Conservation (phyloP, 441 rosid species). For the Capsella rubella region DNA sequence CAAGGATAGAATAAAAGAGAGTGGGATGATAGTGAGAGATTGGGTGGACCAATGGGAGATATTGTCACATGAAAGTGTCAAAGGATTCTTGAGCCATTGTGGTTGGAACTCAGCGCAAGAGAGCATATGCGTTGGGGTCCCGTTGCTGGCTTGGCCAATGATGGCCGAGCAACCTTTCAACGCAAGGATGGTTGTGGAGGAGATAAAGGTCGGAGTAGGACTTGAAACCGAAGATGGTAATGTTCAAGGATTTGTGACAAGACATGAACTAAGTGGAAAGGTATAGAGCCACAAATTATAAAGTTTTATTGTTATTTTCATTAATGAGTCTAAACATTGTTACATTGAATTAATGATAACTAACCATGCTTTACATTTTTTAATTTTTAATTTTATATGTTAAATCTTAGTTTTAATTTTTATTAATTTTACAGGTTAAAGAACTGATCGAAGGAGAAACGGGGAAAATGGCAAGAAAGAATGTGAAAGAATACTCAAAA, state of each 20-base stretch:
- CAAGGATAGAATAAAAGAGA: slow-evolving; percentile 49
- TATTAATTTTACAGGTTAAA: slow-evolving; percentile 40
- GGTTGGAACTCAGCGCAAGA: slow-evolving; percentile 85
- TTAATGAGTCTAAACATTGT: background rate
- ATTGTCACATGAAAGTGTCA: slow-evolving; percentile 56
- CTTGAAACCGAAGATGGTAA: slow-evolving; percentile 57
- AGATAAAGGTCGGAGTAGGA: slow-evolving; percentile 67
- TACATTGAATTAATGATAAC: background rate
- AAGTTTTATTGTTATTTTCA: background rate
- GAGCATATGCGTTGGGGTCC: slow-evolving; percentile 72
- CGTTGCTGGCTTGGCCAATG: slow-evolving; percentile 80
- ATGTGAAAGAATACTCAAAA: slow-evolving; percentile 48
- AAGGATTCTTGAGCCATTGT: slow-evolving; percentile 77
- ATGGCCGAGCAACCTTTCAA: slow-evolving; percentile 77
- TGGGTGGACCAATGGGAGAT: slow-evolving; percentile 81
- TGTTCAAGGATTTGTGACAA: slow-evolving; percentile 54
- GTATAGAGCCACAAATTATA: slow-evolving; percentile 7
- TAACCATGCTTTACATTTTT: background rate
- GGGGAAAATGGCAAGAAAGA: slow-evolving; percentile 55
- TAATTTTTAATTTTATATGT: too few species aligned
- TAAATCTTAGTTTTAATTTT: too few species aligned
- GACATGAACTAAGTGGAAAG: slow-evolving; percentile 52
- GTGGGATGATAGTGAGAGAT: slow-evolving; percentile 63
- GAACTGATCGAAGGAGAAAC: slow-evolving; percentile 71
- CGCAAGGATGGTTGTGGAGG: slow-evolving; percentile 70